Conservation (phyloP, 768 basidiomycete genomes). For the Tylopilus plumbeoviolaceoides region DNA sequence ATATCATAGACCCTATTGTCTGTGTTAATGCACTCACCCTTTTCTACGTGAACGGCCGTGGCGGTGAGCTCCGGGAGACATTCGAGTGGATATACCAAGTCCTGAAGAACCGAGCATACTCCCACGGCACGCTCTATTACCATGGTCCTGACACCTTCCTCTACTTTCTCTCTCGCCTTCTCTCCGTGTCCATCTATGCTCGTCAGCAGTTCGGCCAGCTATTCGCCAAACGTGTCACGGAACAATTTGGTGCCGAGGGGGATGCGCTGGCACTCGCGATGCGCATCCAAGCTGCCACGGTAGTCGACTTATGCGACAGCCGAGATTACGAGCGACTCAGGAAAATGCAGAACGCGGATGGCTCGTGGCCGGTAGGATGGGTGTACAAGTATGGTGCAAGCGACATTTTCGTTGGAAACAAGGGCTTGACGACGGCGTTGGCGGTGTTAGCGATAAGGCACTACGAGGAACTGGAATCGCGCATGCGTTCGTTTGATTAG, state of each 20-base stretch:
- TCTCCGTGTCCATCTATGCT: conserved; percentile 17
- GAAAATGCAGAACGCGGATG: conserved; percentile 17
- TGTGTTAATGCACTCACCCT: conserved; percentile 18
- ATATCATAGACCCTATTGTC: conserved; percentile 15
- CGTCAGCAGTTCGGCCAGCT: conserved; percentile 10
- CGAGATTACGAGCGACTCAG: conserved; percentile 16
- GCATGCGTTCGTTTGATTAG: conserved; percentile 13
- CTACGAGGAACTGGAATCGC: conserved; percentile 10
- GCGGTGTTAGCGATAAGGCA: conserved; percentile 16
- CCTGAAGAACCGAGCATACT: conserved; percentile 21
- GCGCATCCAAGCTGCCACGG: conserved; percentile 13
- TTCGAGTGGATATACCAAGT: conserved; percentile 20
- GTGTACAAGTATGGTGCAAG: conserved; percentile 9
- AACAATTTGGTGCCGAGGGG: conserved; percentile 16
- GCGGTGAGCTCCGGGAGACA: conserved; percentile 15
- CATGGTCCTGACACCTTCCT: conserved; percentile 15
- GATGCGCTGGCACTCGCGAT: conserved; percentile 19
- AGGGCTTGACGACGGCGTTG: conserved; percentile 20
- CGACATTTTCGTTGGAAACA: conserved; percentile 14
- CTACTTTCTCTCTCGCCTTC: conserved; percentile 20
- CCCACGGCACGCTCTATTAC: conserved; percentile 18
- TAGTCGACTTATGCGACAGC: conserved; percentile 9
- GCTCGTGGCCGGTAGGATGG: conserved; percentile 23
- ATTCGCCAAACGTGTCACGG: conserved; percentile 13
- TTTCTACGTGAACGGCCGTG: conserved; percentile 20